Conservation (phyloP, 768 basidiomycete genomes). For the Lactarius akahatsu region DNA sequence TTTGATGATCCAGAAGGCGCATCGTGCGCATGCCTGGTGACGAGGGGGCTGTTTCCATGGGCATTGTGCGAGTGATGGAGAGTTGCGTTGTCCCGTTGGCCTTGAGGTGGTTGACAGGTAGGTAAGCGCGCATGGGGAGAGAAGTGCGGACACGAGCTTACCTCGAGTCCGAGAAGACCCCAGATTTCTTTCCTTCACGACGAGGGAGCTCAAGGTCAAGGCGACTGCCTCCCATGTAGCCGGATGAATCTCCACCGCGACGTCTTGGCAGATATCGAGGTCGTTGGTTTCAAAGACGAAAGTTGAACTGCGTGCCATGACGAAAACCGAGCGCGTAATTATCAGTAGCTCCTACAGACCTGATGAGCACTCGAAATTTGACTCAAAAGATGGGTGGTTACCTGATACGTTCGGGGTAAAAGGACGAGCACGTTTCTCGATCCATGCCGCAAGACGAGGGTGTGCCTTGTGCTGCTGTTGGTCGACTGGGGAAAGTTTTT, state of each 20-base stretch:
- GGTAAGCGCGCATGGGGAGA: neutral
- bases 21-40: constrained; percentile 2
- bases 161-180: constrained; percentile 4
- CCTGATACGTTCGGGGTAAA: constrained; percentile 16
- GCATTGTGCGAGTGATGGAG: neutral
- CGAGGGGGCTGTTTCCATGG: neutral
- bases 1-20: constrained; percentile 4
- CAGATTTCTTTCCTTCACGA: neutral
- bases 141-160: neutral
- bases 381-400: neutral
- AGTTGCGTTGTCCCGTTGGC: neutral
- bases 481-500: constrained; percentile 14
- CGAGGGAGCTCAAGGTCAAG: constrained; percentile 11
- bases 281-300: constrained; percentile 23
- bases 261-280: constrained; percentile 23
- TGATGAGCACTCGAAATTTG: neutral
- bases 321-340: constrained; percentile 6
- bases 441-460: constrained; percentile 9
- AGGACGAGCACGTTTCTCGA: constrained; percentile 18
- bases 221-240: constrained; percentile 23
- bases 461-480: constrained; percentile 1
- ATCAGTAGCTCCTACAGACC: constrained; percentile 11
- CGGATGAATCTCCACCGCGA: constrained; percentile 21
- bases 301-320: neutral
- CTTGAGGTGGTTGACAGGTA: neutral